phyloP scores from a whole-genome alignment of 148 eudicot genomes.

The Fagopyrum esculentum region DNA sequence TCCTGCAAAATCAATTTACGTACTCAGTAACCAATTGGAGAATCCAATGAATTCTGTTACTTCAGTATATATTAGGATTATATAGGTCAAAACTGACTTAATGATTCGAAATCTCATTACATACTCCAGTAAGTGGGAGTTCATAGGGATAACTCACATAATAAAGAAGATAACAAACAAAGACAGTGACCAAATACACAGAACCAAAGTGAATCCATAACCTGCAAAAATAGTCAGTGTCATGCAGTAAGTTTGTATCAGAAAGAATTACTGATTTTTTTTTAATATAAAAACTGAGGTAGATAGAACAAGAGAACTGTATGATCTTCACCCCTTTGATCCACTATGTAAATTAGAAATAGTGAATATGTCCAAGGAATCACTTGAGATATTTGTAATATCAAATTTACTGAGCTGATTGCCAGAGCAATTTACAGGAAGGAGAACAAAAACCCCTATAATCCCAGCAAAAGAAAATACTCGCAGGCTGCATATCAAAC shows the following conservation, averaged over 20 bases:
- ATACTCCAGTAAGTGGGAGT: conserved; percentile 7
- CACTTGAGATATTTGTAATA: conserved; percentile 37
- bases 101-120: background rate
- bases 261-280: background rate
- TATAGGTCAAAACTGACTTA: background rate
- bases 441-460: conserved; percentile 63
- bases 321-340: conserved; percentile 44
- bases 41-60: background rate
- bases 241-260: background rate
- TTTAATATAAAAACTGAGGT: background rate
- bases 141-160: conserved; percentile 41
- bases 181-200: conserved; percentile 60
- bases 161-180: conserved; percentile 85
- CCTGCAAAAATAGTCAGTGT: conserved; percentile 31
- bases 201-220: conserved; percentile 89
- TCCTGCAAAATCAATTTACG: conserved; percentile 48
- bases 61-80: background rate
- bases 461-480: conserved; percentile 54
- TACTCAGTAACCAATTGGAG: conserved; percentile 7
- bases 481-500: conserved; percentile 45
- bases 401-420: conserved; percentile 40
- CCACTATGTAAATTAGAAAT: conserved; percentile 67
- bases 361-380: conserved; percentile 60
- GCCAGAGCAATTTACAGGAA: conserved; percentile 70
- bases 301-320: conserved; percentile 2